Conservation (phyloP, 352 stramenopile species). For the Globisporangium splendens region DNA sequence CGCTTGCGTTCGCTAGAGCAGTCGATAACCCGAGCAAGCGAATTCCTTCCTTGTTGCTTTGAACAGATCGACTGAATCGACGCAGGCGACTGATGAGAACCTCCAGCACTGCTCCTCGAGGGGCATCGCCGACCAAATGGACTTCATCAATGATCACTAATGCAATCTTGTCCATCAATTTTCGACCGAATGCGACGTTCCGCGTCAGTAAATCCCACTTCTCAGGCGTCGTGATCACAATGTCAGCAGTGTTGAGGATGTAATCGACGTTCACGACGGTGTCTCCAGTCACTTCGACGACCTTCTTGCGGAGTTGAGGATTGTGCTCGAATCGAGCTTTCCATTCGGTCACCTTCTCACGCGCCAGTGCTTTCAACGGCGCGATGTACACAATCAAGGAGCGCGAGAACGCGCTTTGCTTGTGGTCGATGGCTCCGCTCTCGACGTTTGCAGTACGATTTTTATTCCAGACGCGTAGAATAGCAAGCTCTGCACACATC, state of each 20-base stretch:
- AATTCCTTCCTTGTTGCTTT: slow-evolving; percentile 67
- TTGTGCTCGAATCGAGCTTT: slow-evolving; percentile 88
- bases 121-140: slow-evolving; percentile 95
- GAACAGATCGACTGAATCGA: slow-evolving; percentile 39
- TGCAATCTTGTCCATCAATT: slow-evolving; percentile 65
- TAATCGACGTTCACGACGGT: slow-evolving; percentile 91
- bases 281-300: slow-evolving; percentile 97
- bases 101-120: slow-evolving; percentile 88
- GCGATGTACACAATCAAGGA: slow-evolving; percentile 96
- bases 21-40: slow-evolving; percentile 96
- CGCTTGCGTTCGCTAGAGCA: slow-evolving; percentile 93
- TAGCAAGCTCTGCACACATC: slow-evolving; percentile 95
- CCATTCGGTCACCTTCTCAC: slow-evolving; percentile 97
- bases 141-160: slow-evolving; percentile 98
- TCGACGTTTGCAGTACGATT: not conserved
- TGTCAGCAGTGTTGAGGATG: slow-evolving; percentile 89
- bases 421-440: not conserved
- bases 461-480: slow-evolving; percentile 93
- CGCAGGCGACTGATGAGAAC: slow-evolving; percentile 88
- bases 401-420: not conserved
- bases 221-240: slow-evolving; percentile 98
- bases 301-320: slow-evolving; percentile 79
- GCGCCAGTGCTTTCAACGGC: slow-evolving; percentile 95
- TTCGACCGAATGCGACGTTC: slow-evolving; percentile 70
- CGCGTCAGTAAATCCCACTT: slow-evolving; percentile 98